Base-by-base conservation (phyloP, 345 rosid genomes). In the Adansonia digitata region DNA sequence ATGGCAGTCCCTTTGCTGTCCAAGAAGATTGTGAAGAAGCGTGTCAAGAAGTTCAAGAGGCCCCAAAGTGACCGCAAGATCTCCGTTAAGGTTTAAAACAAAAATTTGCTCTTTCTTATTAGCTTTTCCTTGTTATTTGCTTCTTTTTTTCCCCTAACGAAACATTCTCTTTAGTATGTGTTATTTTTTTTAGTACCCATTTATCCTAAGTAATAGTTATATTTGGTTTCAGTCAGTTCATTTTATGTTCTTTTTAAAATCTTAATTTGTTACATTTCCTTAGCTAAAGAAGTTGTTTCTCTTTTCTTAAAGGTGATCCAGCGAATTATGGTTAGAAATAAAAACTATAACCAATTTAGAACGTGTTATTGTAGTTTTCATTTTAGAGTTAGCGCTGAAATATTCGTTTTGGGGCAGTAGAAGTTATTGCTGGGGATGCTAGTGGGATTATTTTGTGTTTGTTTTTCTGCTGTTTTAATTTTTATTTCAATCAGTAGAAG, bases 11-110 rank as follows among this genome's bases (percentile, higher is more conserved):
- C 92, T 46, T 80, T 85, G 77, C 72, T 86, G 75, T 48, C 76
- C 59, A 89, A 89, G 86, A 89, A 85, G 86, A 82, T 86, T 52
- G 85, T 86, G 80, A 89, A 89, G 94, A 89, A 89, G 89, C 82
- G 90, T 35, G 82, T 75, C 66, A 86, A 89, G 88, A 63, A 86
- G 80, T 89, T 89, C 72, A 87, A 86, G 85, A 83, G 91, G 82
- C 90, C 2, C n/a, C 90, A 89, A 74, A 77, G 91, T 61, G 93
- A 89, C 76, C 76, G 91, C n/a, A 86, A 86, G 85, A 78, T 86
- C 20, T 74, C 82, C 40, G 87, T 88, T 17, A 86, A 86, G 91
- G 91, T 56, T 56, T 53, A n/a, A n/a, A n/a, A n/a, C n/a, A n/a
- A n/a, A 31, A 31, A 31, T 1, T 1, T 31, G 34, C 34, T 31